phyloP scores from a whole-genome alignment of 345 rosid genomes.

The Jatropha curcas region DNA sequence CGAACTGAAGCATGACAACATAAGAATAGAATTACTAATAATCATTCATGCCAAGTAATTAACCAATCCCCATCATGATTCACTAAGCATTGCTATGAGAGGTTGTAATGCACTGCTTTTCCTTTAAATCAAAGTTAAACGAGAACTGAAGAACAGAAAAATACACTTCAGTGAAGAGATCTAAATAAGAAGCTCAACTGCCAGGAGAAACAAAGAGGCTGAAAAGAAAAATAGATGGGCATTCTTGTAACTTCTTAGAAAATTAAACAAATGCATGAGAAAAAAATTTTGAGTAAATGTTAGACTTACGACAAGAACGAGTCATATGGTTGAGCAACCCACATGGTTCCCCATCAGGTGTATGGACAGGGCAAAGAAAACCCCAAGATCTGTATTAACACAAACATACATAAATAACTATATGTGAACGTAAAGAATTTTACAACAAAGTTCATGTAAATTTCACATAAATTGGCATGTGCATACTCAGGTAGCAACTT shows the following conservation, averaged over 20 bases:
- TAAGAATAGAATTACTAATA: neutral
- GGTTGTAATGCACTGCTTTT: neutral
- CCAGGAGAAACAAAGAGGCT: neutral
- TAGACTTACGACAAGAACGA: conserved; percentile 66
- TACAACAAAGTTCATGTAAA: conserved; percentile 14
- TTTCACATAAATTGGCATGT: conserved; percentile 7
- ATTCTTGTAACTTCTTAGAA: neutral
- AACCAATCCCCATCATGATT: neutral
- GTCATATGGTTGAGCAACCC: conserved; percentile 97
- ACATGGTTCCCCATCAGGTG: conserved; percentile 99
- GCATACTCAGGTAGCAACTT: conserved; percentile 96
- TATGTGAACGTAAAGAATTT: conserved; percentile 12
- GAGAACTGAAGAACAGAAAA: neutral
- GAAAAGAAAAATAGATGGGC: neutral
- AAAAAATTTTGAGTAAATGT: neutral
- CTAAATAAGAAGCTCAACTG: too few species aligned
- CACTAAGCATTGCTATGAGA: neutral
- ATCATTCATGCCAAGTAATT: neutral
- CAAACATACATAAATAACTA: neutral
- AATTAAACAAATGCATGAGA: neutral
- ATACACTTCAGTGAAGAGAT: neutral
- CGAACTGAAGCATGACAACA: neutral
- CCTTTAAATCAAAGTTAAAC: neutral
- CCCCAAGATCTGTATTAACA: conserved; percentile 81
- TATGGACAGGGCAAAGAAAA: conserved; percentile 96